These are phyloP conservation scores for Penicillium turbatum DNA, from an alignment of 495 filamentous ascomycete species.

Conservation along the genomic window DNA sequence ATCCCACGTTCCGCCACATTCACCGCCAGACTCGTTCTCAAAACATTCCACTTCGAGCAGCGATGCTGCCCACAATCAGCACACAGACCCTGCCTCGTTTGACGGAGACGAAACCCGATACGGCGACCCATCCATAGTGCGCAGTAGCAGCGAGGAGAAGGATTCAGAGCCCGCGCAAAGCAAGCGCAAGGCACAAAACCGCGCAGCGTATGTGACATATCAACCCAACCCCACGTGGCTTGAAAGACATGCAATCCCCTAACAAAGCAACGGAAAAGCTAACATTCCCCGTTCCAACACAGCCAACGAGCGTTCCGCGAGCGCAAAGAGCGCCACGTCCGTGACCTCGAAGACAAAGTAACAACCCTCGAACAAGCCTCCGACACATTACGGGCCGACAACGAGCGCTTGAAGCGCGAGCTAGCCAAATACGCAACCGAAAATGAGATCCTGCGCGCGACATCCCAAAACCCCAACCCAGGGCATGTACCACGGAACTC, in stretches of 20 bases:
- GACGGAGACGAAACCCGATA: slow-evolving; percentile 34
- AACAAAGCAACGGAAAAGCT: background rate
- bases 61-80: slow-evolving; percentile 23
- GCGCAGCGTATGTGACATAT: slow-evolving; percentile 80
- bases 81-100: slow-evolving; percentile 21
- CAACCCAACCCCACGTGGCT: slow-evolving; percentile 3
- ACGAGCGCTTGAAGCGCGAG: slow-evolving; percentile 78
- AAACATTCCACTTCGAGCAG: slow-evolving; percentile 36
- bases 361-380: slow-evolving; percentile 62
- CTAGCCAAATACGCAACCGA: slow-evolving; percentile 77
- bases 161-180: slow-evolving; percentile 72
- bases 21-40: slow-evolving; percentile 43
- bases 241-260: background rate
- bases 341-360: slow-evolving; percentile 85
- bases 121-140: slow-evolving; percentile 21
- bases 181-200: slow-evolving; percentile 90
- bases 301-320: slow-evolving; percentile 97
- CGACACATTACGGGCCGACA: slow-evolving; percentile 58
- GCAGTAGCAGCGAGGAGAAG: slow-evolving; percentile 61
- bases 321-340: slow-evolving; percentile 90
- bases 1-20: slow-evolving; percentile 38
- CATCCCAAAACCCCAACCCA: slow-evolving; percentile 38
- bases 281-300: background rate
- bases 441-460: slow-evolving; percentile 91
- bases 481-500: slow-evolving; percentile 9